A percentile compares a stretch with the other conserved stretches of the same genome.
Conservation (phyloP, 2,329 filamentous ascomycete genomes). For the Leptographium galeiforme region DNA sequence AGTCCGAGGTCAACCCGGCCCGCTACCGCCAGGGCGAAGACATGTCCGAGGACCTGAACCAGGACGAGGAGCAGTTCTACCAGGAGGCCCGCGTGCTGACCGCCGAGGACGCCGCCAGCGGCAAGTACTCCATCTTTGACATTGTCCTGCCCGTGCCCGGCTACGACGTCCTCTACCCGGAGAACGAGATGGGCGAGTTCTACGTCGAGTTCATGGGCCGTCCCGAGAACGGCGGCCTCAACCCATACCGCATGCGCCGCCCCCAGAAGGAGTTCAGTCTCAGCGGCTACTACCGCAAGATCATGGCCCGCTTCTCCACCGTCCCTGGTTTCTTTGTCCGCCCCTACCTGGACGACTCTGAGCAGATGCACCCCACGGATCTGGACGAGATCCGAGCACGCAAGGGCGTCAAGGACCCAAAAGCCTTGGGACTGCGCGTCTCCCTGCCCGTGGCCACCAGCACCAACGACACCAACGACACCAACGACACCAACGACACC, state of each 20-base stretch:
- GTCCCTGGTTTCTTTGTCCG: constrained; percentile 55
- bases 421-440: constrained; percentile 4
- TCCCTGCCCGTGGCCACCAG: neutral
- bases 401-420: constrained; percentile 16
- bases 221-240: constrained; percentile 60
- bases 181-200: constrained; percentile 69
- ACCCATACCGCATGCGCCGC: constrained; percentile 78
- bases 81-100: constrained; percentile 57
- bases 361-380: constrained; percentile 86
- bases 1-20: constrained; percentile 18
- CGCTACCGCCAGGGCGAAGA: constrained; percentile 35
- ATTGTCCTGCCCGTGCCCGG: constrained; percentile 86
- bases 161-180: constrained; percentile 76
- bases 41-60: constrained; percentile 46
- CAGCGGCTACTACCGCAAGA: constrained; percentile 75
- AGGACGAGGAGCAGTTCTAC: constrained; percentile 29
- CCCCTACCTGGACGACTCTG: constrained; percentile 53
- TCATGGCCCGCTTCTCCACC: constrained; percentile 59
- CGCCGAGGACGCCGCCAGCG: constrained; percentile 63
- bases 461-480: neutral
- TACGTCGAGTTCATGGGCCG: constrained; percentile 80
- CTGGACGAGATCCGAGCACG: constrained; percentile 49
- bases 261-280: constrained; percentile 78
- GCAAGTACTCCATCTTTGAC: constrained; percentile 71
- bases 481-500: neutral